A percentile compares a stretch with the other conserved stretches of the same genome.
These are phyloP conservation scores for Aethionema arabicum DNA, from an alignment of 345 rosid genomes.

Conservation along the genomic window DNA sequence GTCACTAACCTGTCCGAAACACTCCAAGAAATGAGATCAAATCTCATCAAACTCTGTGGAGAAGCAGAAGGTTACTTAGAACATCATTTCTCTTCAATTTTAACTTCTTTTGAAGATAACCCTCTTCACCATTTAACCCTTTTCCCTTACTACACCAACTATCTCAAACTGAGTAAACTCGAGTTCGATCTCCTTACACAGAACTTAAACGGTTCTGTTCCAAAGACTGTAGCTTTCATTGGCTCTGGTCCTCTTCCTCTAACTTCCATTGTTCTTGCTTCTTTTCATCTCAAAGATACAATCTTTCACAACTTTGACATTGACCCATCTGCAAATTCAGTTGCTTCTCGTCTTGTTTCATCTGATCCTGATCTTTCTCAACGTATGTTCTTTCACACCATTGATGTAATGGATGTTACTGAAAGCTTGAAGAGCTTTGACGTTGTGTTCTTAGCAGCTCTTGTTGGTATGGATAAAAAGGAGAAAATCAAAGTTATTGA, in stretches of 20 bases:
- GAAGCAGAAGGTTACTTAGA: conserved; percentile 75
- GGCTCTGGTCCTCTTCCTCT: conserved; percentile 95
- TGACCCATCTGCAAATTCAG: conserved; percentile 58
- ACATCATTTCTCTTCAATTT: conserved; percentile 61
- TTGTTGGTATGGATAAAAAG: conserved; percentile 84
- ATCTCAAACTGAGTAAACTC: conserved; percentile 74
- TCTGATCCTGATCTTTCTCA: conserved; percentile 67
- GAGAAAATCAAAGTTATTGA: conserved; percentile 57
- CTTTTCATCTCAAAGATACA: conserved; percentile 52
- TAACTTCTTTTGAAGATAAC: conserved; percentile 60
- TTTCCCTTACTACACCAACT: conserved; percentile 83
- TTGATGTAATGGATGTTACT: conserved; percentile 54
- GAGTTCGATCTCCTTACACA: conserved; percentile 59
- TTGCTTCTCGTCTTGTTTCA: conserved; percentile 50
- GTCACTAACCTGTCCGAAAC: conserved; percentile 54
- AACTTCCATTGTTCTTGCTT: conserved; percentile 72
- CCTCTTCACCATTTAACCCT: conserved; percentile 64
- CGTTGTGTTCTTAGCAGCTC: conserved; percentile 91
- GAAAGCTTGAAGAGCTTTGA: conserved; percentile 55
- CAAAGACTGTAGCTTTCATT: conserved; percentile 65
- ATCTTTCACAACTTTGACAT: conserved; percentile 80
- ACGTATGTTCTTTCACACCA: conserved; percentile 67
- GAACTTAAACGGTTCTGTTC: conserved; percentile 39
- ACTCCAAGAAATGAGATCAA: conserved; percentile 65
- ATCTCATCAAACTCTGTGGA: conserved; percentile 71